Percentiles rank a stretch among this genome's conserved stretches.
Conservation (phyloP, 1,139 yeast species). For the Suhomyces guaymorum region DNA sequence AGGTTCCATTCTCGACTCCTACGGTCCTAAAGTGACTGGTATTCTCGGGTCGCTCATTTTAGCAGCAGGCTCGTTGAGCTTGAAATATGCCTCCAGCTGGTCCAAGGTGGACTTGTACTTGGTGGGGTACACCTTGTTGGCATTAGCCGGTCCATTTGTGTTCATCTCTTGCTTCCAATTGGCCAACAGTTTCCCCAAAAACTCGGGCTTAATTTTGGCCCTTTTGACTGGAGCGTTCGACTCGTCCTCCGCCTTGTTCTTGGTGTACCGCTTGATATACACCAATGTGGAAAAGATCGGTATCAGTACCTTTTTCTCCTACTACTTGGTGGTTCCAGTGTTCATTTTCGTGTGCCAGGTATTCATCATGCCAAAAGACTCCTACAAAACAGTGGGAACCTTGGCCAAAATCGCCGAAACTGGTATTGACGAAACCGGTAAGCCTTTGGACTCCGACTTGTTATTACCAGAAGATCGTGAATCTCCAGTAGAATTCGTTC, state of each 20-base stretch:
- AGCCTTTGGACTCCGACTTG: conserved; percentile 45
- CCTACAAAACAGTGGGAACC: conserved; percentile 70
- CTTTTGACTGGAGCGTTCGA: conserved; percentile 77
- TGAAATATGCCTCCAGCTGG: conserved; percentile 37
- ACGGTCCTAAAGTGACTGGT: conserved; percentile 81
- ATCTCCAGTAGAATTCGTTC: conserved; percentile 11
- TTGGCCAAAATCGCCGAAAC: conserved; percentile 69
- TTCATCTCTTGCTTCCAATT: conserved; percentile 79
- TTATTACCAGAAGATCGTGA: conserved; percentile 39
- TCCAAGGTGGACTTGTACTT: conserved; percentile 57
- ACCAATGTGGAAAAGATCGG: conserved; percentile 38
- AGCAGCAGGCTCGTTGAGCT: conserved; percentile 50
- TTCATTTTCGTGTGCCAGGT: conserved; percentile 74
- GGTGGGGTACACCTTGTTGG: conserved; percentile 64
- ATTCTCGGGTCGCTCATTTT: conserved; percentile 67
- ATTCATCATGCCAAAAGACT: conserved; percentile 73
- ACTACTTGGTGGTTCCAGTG: conserved; percentile 69
- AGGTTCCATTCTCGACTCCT: conserved; percentile 72
- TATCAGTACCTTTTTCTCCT: conserved; percentile 59
- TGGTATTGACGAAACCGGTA: conserved; percentile 65
- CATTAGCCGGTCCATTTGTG: conserved; percentile 81
- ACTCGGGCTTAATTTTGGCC: conserved; percentile 71
- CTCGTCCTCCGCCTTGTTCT: conserved; percentile 71
- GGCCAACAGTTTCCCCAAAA: conserved; percentile 69
- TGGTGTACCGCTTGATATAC: conserved; percentile 65